A percentile compares a stretch with the other conserved stretches of the same genome.
These are phyloP conservation scores for Acacia concinna DNA, from an alignment of 331 rosid species.

Conservation along the genomic window DNA sequence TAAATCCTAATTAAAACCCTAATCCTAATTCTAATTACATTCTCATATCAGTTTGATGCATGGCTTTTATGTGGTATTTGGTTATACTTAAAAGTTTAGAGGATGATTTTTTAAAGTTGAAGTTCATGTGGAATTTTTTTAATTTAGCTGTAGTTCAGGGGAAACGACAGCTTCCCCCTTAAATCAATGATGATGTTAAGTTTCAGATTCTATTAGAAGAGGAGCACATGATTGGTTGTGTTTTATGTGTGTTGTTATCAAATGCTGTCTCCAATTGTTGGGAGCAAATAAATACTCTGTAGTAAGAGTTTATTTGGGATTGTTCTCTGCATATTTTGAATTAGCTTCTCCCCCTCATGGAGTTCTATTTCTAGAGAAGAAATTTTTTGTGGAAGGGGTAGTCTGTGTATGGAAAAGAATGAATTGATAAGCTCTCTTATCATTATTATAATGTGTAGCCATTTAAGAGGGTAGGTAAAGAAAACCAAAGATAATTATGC, in stretches of 20 bases:
- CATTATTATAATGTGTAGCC: background rate
- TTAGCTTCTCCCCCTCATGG: no score
- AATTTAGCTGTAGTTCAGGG: background rate
- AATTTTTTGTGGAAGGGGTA: background rate
- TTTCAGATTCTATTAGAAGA: background rate
- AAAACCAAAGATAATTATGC: background rate
- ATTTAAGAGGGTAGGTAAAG: background rate
- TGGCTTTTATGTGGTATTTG: background rate
- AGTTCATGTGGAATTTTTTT: background rate
- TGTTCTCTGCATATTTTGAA: no score
- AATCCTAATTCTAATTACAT: no score
- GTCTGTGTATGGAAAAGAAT: background rate
- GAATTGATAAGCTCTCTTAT: background rate
- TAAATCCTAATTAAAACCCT: no score
- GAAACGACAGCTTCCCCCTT: background rate
- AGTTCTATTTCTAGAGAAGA: background rate
- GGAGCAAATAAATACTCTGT: background rate
- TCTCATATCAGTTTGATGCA: background rate
- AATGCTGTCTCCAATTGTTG: background rate
- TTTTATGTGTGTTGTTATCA: background rate
- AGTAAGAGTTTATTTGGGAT: no score
- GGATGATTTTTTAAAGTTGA: background rate
- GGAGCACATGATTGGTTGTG: background rate
- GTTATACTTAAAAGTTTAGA: background rate
- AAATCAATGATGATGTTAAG: background rate